A percentile compares a stretch with the other conserved stretches of the same genome.
Evolutionary conservation across 192 early-diverging fungal genomes (phyloP).

Genomic region (Paraglomus occultum): DNA sequence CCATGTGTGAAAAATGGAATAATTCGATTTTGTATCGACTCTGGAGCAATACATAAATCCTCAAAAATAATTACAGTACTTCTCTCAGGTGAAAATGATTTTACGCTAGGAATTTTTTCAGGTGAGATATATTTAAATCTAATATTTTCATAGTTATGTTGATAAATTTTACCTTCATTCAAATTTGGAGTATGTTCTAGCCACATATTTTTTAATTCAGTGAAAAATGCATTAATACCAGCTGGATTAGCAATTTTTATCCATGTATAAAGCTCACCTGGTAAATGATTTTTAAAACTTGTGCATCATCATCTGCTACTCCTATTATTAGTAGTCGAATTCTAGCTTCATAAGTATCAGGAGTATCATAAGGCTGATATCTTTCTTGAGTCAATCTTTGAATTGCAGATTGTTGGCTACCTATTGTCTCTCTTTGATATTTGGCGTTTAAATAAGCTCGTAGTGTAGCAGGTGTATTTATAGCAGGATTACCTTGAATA

Average conservation of each 20-base stretch:
- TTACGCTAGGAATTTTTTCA: neutral
- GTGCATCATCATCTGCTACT: neutral
- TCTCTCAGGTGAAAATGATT: too few relatives aligned
- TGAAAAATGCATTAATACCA: too few relatives aligned
- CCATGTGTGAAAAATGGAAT: neutral
- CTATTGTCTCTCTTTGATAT: slow-evolving; percentile 14
- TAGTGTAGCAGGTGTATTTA: slow-evolving; percentile 14
- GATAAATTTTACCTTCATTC: slow-evolving; percentile 19
- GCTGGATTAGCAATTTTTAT: slow-evolving; percentile 1
- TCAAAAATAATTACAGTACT: slow-evolving; percentile 9
- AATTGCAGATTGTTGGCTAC: neutral
- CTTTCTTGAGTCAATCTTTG: neutral
- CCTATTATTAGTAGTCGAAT: neutral
- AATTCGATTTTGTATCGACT: slow-evolving; percentile 9
- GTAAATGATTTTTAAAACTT: slow-evolving; percentile 3
- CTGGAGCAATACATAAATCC: slow-evolving; percentile 1
- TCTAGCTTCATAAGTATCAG: neutral
- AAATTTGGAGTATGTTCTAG: slow-evolving; percentile 17
- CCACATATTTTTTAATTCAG: slow-evolving; percentile 15
- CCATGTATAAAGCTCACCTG: too few relatives aligned
- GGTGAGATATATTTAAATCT: neutral
- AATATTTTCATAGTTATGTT: slow-evolving; percentile 14
- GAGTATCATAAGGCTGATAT: slow-evolving; percentile 8
- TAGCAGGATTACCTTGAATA: slow-evolving; percentile 13
- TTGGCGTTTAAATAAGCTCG: neutral